phyloP scores from a whole-genome alignment of 805 yeast genomes.

The Candida michaelii region DNA sequence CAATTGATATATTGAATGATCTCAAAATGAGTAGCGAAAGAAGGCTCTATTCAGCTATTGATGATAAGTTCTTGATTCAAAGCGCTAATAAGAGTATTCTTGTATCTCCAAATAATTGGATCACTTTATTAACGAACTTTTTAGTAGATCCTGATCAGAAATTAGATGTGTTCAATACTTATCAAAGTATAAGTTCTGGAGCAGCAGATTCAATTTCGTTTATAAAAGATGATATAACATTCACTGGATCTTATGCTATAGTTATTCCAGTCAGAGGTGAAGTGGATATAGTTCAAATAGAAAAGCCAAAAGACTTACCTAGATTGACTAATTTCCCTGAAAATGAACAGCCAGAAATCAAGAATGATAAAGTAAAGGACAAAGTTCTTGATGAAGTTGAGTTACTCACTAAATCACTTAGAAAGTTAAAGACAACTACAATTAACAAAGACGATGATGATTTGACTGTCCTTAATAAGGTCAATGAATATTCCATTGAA shows the following conservation, averaged over 20 bases:
- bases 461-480: slow-evolving; percentile 5
- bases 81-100: slow-evolving; percentile 12
- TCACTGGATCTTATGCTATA: slow-evolving; percentile 29
- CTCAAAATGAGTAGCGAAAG: not conserved
- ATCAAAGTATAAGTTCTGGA: not conserved
- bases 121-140: slow-evolving; percentile 7
- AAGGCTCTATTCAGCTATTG: not conserved
- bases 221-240: slow-evolving; percentile 26
- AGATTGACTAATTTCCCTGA: not conserved
- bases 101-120: slow-evolving; percentile 19
- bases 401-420: not conserved
- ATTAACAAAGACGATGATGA: slow-evolving; percentile 2
- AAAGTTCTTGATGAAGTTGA: slow-evolving; percentile 7
- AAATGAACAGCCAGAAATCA: not conserved
- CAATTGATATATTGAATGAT: slow-evolving; percentile 19
- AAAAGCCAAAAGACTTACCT: slow-evolving; percentile 9
- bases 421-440: not conserved
- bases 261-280: slow-evolving; percentile 8
- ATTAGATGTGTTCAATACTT: slow-evolving; percentile 6
- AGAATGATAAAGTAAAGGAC: not conserved
- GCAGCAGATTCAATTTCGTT: slow-evolving; percentile 10
- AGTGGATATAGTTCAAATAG: slow-evolving; percentile 16
- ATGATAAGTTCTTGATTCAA: slow-evolving; percentile 6
- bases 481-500: slow-evolving; percentile 22
- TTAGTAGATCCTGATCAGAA: slow-evolving; percentile 8